Base-by-base conservation (phyloP, 495 filamentous ascomycete genomes). In the Hypoxylon subgilvum region DNA sequence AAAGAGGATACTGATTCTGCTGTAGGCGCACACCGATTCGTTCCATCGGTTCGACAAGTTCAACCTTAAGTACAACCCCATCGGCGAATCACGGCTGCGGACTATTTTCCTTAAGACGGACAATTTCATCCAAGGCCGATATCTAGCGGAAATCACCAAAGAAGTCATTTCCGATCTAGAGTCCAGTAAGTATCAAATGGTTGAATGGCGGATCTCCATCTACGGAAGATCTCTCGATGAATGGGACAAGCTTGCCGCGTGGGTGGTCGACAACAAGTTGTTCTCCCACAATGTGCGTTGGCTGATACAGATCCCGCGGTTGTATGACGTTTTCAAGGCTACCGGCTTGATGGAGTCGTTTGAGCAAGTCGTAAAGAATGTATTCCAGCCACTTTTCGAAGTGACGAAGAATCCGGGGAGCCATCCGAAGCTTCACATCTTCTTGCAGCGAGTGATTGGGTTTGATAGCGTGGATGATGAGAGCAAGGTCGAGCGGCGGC, bases 41-140 rank as follows among this genome's bases (percentile, higher is more conserved):
- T 98, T 98, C 75, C 94, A 98, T 71, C 90, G 94, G 0, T 98
- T 98, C 69, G 94, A 98, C 76, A 98, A 98, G 72, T 98, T 98
- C 80, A 98, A 98, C 67, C 79, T 98, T 18, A 98, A 98, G 69
- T 98, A 98, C 68, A 98, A 98, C 66, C 94, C 94, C 2, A 88
- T 98, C 31, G 94, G 94, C 22, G 94, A 97, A 72, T 97, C 95
- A 16, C 85, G 94, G 28, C 76, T 98, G 35, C 86, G 94, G 54
- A 95, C 92, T 28, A 97, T 98, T 60, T 98, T 98, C 71, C 76
- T 98, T 27, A 98, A 98, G 76, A 97, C 94, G 27, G 95, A 98
- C 74, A 98, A 98, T 74, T 92, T 89, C 74, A 96, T 98, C 65
- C 84, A 96, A 60, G 94, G 94, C 17, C 88, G 92, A 22, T 98